These are phyloP conservation scores for Styphnolobium japonicum DNA, from an alignment of 306 rosid genomes.

Conservation along the genomic window DNA sequence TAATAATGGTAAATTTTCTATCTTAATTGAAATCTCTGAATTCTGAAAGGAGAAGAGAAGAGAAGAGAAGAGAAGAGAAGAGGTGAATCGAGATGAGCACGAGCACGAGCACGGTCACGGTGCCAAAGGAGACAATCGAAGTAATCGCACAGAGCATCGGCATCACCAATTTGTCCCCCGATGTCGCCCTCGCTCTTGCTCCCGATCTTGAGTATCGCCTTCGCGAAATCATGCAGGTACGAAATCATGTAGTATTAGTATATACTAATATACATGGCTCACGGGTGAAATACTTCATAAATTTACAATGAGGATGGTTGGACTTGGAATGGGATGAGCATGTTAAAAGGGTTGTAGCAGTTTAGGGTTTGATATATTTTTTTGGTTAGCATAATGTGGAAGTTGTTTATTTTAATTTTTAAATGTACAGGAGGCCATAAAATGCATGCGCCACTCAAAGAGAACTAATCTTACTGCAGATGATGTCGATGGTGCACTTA, in stretches of 20 bases:
- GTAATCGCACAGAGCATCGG: constrained; percentile 89
- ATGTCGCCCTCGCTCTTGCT: constrained; percentile 74
- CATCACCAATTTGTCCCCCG: constrained; percentile 69
- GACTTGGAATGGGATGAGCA: neutral
- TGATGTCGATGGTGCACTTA: constrained; percentile 88
- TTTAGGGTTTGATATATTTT: neutral
- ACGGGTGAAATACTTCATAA: neutral
- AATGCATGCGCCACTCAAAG: constrained; percentile 89
- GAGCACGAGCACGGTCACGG: no score
- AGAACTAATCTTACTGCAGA: constrained; percentile 65
- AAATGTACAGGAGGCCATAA: constrained; percentile 89
- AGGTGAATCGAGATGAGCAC: constrained; percentile 69
- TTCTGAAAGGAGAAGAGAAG: no score
- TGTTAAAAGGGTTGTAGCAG: neutral
- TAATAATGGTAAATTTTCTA: no score
- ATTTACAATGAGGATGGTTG: neutral
- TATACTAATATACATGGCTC: no score
- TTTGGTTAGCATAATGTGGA: neutral
- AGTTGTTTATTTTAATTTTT: no score
- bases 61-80: no score
- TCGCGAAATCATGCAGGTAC: constrained; percentile 94
- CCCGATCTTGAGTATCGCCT: constrained; percentile 92
- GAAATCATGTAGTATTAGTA: no score
- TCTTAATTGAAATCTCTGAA: no score
- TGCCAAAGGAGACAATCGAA: constrained; percentile 90